A percentile compares a stretch with the other conserved stretches of the same genome.
Conservation (phyloP, 495 filamentous ascomycete species). For the Penicillium atrosanguineum region DNA sequence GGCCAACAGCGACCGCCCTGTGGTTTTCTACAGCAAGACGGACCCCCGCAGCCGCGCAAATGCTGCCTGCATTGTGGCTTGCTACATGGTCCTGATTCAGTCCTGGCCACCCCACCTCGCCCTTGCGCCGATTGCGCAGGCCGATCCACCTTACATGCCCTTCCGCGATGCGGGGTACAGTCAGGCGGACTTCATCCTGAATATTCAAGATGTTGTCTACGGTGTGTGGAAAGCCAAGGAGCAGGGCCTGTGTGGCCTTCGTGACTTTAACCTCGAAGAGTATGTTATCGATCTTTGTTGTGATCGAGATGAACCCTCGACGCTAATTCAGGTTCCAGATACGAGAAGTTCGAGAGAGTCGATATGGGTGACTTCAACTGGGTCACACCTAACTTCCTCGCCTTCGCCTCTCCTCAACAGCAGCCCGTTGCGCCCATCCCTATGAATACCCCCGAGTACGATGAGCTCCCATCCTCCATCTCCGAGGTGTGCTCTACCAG, state of each 20-base stretch:
- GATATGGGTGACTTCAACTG: conserved; percentile 99
- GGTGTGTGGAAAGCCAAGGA: conserved; percentile 99
- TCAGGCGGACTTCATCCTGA: conserved; percentile 93
- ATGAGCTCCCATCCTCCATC: conserved; percentile 65
- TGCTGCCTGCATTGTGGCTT: conserved; percentile 91
- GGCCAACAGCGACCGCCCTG: conserved; percentile 73
- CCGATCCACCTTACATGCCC: conserved; percentile 95
- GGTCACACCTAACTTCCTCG: conserved; percentile 91
- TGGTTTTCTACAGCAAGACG: conserved; percentile 92
- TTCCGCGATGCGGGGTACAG: conserved; percentile 98
- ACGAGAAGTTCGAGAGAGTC: conserved; percentile 91
- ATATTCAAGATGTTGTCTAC: conserved; percentile 95
- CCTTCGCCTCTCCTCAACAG: conserved; percentile 92
- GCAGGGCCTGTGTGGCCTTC: conserved; percentile 79
- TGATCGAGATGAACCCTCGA: background rate
- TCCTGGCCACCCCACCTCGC: conserved; percentile 97
- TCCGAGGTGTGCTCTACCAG: conserved; percentile 59
- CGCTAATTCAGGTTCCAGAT: conserved; percentile 46
- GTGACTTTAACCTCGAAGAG: conserved; percentile 91
- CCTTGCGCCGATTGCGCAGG: conserved; percentile 93
- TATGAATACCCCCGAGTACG: conserved; percentile 66
- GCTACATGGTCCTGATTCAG: conserved; percentile 99
- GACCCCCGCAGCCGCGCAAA: conserved; percentile 95
- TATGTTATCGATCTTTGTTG: conserved; percentile 39
- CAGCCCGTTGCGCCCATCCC: conserved; percentile 68